Conservation (phyloP, 257 asterid genomes). For the Fraxinus pennsylvanica region DNA sequence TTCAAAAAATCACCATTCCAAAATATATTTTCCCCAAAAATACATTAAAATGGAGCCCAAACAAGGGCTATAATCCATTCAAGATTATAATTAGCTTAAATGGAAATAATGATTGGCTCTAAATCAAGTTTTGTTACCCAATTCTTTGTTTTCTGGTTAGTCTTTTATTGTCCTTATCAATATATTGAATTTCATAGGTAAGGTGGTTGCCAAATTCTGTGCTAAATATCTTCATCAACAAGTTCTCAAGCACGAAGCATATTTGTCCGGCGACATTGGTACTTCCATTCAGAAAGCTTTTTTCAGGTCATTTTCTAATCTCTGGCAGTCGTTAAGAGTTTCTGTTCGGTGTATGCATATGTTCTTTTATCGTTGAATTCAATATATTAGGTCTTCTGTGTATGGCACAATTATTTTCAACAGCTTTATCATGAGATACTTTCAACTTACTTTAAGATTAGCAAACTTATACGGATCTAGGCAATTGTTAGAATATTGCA, state of each 20-base stretch:
- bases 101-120: background rate
- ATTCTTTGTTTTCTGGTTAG: background rate
- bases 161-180: background rate
- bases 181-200: conserved; percentile 26
- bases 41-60: no score
- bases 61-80: background rate
- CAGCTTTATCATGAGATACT: background rate
- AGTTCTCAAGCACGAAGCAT: conserved; percentile 48
- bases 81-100: background rate
- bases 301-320: conserved; percentile 40
- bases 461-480: background rate
- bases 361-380: background rate
- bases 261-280: conserved; percentile 38
- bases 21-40: no score
- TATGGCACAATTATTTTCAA: background rate
- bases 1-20: no score
- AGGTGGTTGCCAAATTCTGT: conserved; percentile 54
- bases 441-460: background rate
- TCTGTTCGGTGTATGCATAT: background rate
- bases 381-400: background rate
- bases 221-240: conserved; percentile 56
- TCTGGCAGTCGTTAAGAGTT: background rate
- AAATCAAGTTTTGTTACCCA: background rate
- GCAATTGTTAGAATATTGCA: background rate
- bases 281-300: conserved; percentile 42